Evolutionary conservation across 83 land plant genomes (phyloP), one percentile per base, ranked within the genome.

Genomic region (Diphasiastrum complanatum): DNA sequence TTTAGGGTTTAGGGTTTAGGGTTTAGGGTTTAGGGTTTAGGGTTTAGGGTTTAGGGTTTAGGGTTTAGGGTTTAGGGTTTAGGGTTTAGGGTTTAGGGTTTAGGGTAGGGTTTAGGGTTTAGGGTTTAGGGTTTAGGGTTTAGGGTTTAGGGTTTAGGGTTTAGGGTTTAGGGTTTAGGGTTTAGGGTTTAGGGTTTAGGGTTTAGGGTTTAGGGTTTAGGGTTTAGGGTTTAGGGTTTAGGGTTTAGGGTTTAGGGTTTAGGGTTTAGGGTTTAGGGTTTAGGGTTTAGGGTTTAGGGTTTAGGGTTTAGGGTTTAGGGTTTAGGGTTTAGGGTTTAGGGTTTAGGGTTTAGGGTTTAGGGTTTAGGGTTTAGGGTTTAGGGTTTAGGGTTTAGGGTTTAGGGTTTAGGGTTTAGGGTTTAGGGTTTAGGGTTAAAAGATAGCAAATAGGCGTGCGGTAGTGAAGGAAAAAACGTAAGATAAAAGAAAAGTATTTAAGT

Each of bases 131-230:
- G 71, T 49, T 57, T 65, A 54, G 64, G 75, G 63, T 54, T 74
- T 63, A 54, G 63, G 78, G 76, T 60, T 74, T 67, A 73, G 73
- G 76, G 76, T 69, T 68, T 69, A 74, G 74, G 77, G 75, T 69
- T 67, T 69, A 75, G 77, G 74, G 75, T 69, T 67, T 61, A 69
- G 76, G 76, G 76, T 61, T 67, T 69, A 61, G 71, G 75, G 62
- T 54, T 65, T 66, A 58, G 71, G 75, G 59, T 69, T 60, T 52
- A 51, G 67, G 77, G 75, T 69, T 74, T 61, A 61, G 64, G 66
- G 77, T 69, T 74, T 69, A 71, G 75, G 75, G 69, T 67, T 71
- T 67, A 71, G 75, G 71, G 75, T 67, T 65, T 57, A 71, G 71
- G 75, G 72, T 71, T 67, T 70, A 70, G 73, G 73, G 73, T 70